Evolutionary conservation across 495 filamentous ascomycete genomes (phyloP).

Genomic region (Clohesyomyces aquaticus): DNA sequence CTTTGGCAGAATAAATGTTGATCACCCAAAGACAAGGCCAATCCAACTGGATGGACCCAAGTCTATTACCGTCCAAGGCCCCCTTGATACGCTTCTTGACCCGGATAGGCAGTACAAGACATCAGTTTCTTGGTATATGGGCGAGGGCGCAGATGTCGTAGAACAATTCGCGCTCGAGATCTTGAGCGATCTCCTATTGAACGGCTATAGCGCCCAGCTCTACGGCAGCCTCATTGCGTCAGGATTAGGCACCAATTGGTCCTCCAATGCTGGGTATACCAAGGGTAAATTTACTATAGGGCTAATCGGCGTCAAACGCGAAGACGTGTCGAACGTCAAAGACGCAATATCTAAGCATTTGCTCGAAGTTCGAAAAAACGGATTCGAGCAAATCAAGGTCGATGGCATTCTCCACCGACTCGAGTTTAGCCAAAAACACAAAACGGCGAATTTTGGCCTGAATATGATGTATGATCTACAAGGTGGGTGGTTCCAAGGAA

Average conservation of each 20-base stretch:
- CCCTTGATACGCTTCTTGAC: slow-evolving; percentile 85
- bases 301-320: slow-evolving; percentile 79
- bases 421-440: slow-evolving; percentile 88
- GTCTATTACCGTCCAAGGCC: slow-evolving; percentile 73
- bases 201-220: slow-evolving; percentile 93
- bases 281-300: slow-evolving; percentile 87
- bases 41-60: slow-evolving; percentile 71
- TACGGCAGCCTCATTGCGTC: slow-evolving; percentile 90
- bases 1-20: slow-evolving; percentile 70
- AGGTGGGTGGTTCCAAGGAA: slow-evolving; percentile 90
- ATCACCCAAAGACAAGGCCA: slow-evolving; percentile 74
- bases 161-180: slow-evolving; percentile 86
- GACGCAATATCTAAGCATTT: slow-evolving; percentile 70
- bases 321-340: slow-evolving; percentile 76
- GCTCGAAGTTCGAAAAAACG: slow-evolving; percentile 64
- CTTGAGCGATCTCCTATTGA: slow-evolving; percentile 78
- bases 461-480: slow-evolving; percentile 84
- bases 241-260: slow-evolving; percentile 89
- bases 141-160: slow-evolving; percentile 75
- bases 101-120: slow-evolving; percentile 88
- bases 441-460: slow-evolving; percentile 93
- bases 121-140: slow-evolving; percentile 88
- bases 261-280: slow-evolving; percentile 91
- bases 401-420: slow-evolving; percentile 92
- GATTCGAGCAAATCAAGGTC: slow-evolving; percentile 82